Percentiles rank a stretch among this genome's conserved stretches.
Conservation (phyloP, 1,139 yeast genomes). For the Meyerozyma elateridarum region DNA sequence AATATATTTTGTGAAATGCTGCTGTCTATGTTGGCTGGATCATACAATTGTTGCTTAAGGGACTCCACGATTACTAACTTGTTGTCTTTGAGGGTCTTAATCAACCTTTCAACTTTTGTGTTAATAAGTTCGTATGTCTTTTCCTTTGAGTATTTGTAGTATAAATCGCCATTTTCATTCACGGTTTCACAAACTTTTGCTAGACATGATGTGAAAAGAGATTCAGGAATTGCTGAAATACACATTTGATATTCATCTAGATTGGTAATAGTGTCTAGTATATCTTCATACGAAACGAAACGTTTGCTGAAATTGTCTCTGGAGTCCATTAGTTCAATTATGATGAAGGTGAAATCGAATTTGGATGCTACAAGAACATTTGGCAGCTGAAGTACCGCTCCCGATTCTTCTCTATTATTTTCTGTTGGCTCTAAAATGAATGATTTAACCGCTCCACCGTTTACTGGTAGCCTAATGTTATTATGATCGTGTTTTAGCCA, state of each 20-base stretch:
- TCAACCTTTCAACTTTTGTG: slow-evolving; percentile 25
- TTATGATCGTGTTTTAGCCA: slow-evolving; percentile 14
- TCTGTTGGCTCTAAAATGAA: slow-evolving; percentile 26
- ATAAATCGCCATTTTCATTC: slow-evolving; percentile 44
- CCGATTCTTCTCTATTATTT: slow-evolving; percentile 14
- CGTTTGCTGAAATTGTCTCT: slow-evolving; percentile 27
- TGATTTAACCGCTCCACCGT: slow-evolving; percentile 32
- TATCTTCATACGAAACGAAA: slow-evolving; percentile 44
- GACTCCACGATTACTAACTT: slow-evolving; percentile 9
- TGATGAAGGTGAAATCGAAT: slow-evolving; percentile 38
- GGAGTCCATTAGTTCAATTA: slow-evolving; percentile 33
- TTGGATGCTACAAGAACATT: slow-evolving; percentile 38
- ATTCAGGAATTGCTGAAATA: slow-evolving; percentile 21
- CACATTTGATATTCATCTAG: slow-evolving; percentile 25
- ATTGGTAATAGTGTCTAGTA: slow-evolving; percentile 38
- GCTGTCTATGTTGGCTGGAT: slow-evolving; percentile 17
- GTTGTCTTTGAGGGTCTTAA: slow-evolving; percentile 18
- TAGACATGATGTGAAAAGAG: slow-evolving; percentile 20
- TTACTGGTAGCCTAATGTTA: slow-evolving; percentile 14
- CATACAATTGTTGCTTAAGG: slow-evolving; percentile 18
- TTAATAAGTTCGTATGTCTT: slow-evolving; percentile 31
- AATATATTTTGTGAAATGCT: slow-evolving; percentile 27
- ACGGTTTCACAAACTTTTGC: slow-evolving; percentile 39
- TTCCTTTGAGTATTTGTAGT: slow-evolving; percentile 37
- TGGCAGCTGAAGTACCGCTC: slow-evolving; percentile 31